A percentile compares a stretch with the other conserved stretches of the same genome.
These are phyloP conservation scores for Vairimorpha ceranae DNA, from an alignment of 371 early-diverging fungal species.

Conservation along the genomic window DNA sequence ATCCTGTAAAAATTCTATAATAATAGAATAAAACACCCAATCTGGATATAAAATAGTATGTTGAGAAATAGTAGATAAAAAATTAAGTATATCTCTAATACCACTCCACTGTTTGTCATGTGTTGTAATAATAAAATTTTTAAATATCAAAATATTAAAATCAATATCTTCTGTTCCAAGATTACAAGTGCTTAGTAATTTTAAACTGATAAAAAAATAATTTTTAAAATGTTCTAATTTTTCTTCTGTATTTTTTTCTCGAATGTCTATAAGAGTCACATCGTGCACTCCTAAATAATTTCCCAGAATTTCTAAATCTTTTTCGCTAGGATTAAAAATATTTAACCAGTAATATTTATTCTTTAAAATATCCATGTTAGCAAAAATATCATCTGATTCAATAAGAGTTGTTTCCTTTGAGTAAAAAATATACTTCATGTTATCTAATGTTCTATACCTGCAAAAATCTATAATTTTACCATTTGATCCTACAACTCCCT, in stretches of 20 bases:
- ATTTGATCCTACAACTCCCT: neutral
- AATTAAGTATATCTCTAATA: conserved; percentile 59
- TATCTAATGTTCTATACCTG: conserved; percentile 1
- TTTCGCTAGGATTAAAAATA: conserved; percentile 58
- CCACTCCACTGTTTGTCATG: conserved; percentile 61
- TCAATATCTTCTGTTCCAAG: conserved; percentile 49
- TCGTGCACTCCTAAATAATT: conserved; percentile 52
- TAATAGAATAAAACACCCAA: conserved; percentile 60
- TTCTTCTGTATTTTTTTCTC: conserved; percentile 59
- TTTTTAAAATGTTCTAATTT: conserved; percentile 60
- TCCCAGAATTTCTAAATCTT: conserved; percentile 46
- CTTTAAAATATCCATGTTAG: conserved; percentile 10
- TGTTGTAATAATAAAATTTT: conserved; percentile 59
- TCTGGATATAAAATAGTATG: conserved; percentile 53
- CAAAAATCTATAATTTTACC: neutral
- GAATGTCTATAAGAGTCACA: conserved; percentile 54
- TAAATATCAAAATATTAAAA: conserved; percentile 61
- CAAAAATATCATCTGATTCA: conserved; percentile 43
- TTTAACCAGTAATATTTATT: conserved; percentile 57
- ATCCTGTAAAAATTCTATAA: conserved; percentile 62
- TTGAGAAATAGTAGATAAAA: conserved; percentile 48
- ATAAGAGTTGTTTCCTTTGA: conserved; percentile 41
- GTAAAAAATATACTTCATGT: conserved; percentile 55
- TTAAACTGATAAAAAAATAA: conserved; percentile 58
- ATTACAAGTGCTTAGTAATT: conserved; percentile 34